phyloP scores from a whole-genome alignment of 352 stramenopile species.

The Phytophthora citrophthora region DNA sequence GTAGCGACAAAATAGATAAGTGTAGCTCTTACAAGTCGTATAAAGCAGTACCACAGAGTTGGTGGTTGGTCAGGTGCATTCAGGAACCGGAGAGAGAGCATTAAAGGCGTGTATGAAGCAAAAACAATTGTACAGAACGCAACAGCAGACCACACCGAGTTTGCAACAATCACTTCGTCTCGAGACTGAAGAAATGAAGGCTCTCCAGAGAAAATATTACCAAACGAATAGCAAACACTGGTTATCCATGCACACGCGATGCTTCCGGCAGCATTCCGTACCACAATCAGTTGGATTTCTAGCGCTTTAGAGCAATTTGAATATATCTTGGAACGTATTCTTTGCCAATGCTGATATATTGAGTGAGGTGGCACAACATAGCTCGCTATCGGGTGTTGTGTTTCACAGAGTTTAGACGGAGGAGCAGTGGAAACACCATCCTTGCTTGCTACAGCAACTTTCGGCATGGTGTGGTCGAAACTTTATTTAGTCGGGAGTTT shows the following conservation, averaged over 20 bases:
- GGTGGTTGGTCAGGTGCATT: not conserved
- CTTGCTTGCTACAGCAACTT: not conserved
- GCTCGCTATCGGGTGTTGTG: not conserved
- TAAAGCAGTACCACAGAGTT: constrained; percentile 6
- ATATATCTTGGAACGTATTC: too few species aligned
- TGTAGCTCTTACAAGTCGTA: constrained; percentile 8
- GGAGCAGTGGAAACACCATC: not conserved
- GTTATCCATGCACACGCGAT: constrained; percentile 23
- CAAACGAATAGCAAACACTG: constrained; percentile 9
- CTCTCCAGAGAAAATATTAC: constrained; percentile 23
- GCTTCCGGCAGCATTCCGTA: constrained; percentile 22
- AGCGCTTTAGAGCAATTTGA: too few species aligned
- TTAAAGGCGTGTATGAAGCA: not conserved
- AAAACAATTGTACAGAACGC: constrained; percentile 13
- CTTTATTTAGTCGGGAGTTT: too few species aligned
- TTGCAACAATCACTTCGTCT: constrained; percentile 19
- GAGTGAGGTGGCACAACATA: not conserved
- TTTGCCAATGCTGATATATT: too few species aligned
- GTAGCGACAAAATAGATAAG: constrained; percentile 7
- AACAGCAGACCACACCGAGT: constrained; percentile 17
- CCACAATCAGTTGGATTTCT: not conserved
- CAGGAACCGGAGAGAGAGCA: constrained; percentile 15
- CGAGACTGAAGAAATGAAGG: constrained; percentile 2
- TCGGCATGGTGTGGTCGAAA: not conserved
- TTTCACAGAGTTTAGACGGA: not conserved